Conservation (phyloP, 73 alveolate species). For the Paramecium caudatum region DNA sequence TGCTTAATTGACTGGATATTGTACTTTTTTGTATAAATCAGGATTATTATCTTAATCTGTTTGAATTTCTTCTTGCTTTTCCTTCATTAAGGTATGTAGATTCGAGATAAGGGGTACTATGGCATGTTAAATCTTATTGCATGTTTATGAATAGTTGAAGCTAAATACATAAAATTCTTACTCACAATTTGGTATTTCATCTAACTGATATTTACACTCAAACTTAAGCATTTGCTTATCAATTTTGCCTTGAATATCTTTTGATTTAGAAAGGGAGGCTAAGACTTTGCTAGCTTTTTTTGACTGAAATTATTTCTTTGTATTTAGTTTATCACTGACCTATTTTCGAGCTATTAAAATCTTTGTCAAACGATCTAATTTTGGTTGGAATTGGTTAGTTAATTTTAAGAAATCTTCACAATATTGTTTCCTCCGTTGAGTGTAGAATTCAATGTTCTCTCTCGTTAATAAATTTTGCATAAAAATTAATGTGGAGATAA, state of each 20-base stretch:
- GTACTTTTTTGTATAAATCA: conserved; percentile 37
- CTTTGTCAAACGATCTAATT: conserved; percentile 2
- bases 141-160: conserved; percentile 42
- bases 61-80: not conserved
- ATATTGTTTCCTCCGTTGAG: conserved; percentile 58
- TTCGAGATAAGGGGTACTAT: conserved; percentile 8
- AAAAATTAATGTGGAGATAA: not conserved
- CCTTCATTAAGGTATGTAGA: not conserved
- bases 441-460: conserved; percentile 49
- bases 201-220: conserved; percentile 24
- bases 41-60: not conserved
- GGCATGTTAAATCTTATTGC: conserved; percentile 22
- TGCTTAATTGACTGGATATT: not conserved
- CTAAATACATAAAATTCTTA: not conserved
- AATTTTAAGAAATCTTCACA: conserved; percentile 1
- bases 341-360: conserved; percentile 26
- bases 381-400: conserved; percentile 61
- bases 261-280: conserved; percentile 56
- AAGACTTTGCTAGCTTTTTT: conserved; percentile 47
- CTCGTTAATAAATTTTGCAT: conserved; percentile 50
- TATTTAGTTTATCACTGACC: not conserved
- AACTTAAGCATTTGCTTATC: conserved; percentile 29
- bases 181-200: conserved; percentile 34
- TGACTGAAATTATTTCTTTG: not conserved
- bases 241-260: conserved; percentile 11